Conservation (phyloP, 2,329 filamentous ascomycete species). For the Stachybotrys echinatus region DNA sequence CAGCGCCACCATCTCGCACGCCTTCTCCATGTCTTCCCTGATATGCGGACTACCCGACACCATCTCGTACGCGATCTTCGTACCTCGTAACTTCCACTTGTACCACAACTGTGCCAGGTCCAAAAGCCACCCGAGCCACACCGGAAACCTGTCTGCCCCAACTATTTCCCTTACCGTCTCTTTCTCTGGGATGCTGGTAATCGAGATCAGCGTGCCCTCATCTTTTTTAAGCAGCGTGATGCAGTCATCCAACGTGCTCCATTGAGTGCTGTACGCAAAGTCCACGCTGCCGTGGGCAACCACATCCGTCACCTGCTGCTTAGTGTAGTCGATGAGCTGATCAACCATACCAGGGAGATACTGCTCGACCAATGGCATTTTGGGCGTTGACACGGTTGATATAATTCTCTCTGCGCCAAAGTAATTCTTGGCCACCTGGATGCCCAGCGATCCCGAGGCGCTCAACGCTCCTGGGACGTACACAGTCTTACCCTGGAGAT, state of each 20-base stretch:
- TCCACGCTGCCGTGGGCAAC: constrained; percentile 40
- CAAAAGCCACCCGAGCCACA: constrained; percentile 30
- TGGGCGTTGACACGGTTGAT: constrained; percentile 46
- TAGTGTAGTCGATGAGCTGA: constrained; percentile 47
- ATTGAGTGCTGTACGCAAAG: constrained; percentile 44
- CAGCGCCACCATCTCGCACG: constrained; percentile 32
- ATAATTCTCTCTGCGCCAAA: constrained; percentile 43
- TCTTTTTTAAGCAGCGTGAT: constrained; percentile 32
- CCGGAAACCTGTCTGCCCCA: constrained; percentile 22
- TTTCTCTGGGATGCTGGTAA: constrained; percentile 30
- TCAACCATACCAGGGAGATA: constrained; percentile 39
- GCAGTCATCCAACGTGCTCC: constrained; percentile 26
- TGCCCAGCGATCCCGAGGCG: constrained; percentile 37
- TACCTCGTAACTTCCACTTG: constrained; percentile 35
- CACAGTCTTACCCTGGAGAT: constrained; percentile 43
- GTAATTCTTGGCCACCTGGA: constrained; percentile 45
- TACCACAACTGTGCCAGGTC: constrained; percentile 34
- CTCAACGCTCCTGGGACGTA: constrained; percentile 46
- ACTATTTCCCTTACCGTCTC: constrained; percentile 21
- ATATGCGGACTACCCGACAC: constrained; percentile 37
- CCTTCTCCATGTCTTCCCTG: constrained; percentile 35
- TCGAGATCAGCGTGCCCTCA: constrained; percentile 34
- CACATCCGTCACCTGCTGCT: constrained; percentile 25
- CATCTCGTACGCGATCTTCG: constrained; percentile 36
- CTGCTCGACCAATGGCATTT: constrained; percentile 38